Conservation (phyloP, 2,329 filamentous ascomycete genomes). For the Bipolaris victoriae region DNA sequence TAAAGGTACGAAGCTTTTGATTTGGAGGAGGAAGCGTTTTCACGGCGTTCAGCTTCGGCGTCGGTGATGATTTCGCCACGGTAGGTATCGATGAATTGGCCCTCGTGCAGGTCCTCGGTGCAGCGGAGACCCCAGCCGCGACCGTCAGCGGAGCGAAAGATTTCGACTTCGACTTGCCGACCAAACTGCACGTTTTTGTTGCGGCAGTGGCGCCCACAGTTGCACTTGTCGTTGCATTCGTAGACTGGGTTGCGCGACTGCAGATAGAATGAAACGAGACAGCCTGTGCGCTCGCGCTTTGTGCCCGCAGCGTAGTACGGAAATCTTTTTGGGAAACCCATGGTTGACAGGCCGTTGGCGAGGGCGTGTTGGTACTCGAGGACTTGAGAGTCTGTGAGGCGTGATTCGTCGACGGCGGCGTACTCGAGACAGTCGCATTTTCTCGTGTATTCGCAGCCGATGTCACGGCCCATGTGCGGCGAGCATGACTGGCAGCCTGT, state of each 20-base stretch:
- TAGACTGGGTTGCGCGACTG: conserved; percentile 65
- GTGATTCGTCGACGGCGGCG: conserved; percentile 56
- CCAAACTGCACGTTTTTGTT: conserved; percentile 80
- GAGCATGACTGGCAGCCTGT: conserved; percentile 70
- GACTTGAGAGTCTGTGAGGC: conserved; percentile 35
- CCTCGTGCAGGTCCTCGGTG: conserved; percentile 67
- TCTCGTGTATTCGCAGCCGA: conserved; percentile 67
- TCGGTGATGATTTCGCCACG: conserved; percentile 65
- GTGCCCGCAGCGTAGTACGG: conserved; percentile 62
- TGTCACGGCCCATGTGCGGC: conserved; percentile 58
- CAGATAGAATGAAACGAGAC: conserved; percentile 52
- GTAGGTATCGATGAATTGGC: conserved; percentile 82
- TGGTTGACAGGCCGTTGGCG: conserved; percentile 32
- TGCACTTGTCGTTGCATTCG: conserved; percentile 77
- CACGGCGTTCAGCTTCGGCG: conserved; percentile 68
- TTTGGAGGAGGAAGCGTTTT: conserved; percentile 61
- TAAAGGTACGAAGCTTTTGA: conserved; percentile 82
- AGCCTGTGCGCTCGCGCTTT: conserved; percentile 33
- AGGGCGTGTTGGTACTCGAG: conserved; percentile 24
- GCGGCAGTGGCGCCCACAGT: conserved; percentile 68
- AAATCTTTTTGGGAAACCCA: conserved; percentile 59
- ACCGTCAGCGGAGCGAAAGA: conserved; percentile 71
- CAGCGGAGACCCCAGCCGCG: conserved; percentile 80
- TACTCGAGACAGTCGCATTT: conserved; percentile 73
- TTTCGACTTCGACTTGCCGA: conserved; percentile 71